Base-by-base conservation (phyloP, 129 eudicot species). In the Oenanthe sinensis region DNA sequence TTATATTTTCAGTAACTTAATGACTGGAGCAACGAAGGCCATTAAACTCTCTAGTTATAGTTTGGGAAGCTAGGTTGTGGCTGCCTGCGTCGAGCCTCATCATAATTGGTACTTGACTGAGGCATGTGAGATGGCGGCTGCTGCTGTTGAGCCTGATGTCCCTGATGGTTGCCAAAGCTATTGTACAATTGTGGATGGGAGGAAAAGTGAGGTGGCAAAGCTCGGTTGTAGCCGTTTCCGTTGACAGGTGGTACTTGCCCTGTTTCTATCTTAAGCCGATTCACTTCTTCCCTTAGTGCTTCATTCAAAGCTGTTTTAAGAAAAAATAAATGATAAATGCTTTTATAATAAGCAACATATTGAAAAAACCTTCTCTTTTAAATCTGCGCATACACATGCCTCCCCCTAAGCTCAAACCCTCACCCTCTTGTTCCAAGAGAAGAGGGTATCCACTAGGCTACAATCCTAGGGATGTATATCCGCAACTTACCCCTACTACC, bases 261-360 rank as follows among this genome's bases (percentile, higher is more conserved):
- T 0, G 91, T 88, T 69, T 87, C 93, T 28, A 93, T 88, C 87
- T 90, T 93, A 48, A 93, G 96, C 55, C 90, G 88, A 79, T 93
- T 92, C 78, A 93, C 90, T 85, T 93, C 98, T 62, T 92, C 90
- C 85, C 90, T 89, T 58, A 93, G 82, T 48, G 96, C 85, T 74
- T 93, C 97, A 48, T 91, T 93, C 75, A 93, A 85, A 75, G 97
- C 98, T 93, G 93, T 65, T 43, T 39, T 26, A 28, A 80, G 71
- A 43, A 73, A 46, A 67, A 10, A 78, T 46, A 17, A 6, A 46
- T 33, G 8, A 3, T 12, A 62, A 42, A 77, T 62, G 48, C 22
- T 22, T 30, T 12, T 67, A 13, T 65, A 30, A 15, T 5, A 67
- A 65, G 43, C 72, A 67, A 30, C 30, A 67, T 7, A 30, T 0